These are phyloP conservation scores for Ceratocystis diversiconidia DNA, from an alignment of 2,329 filamentous ascomycete genomes.

Conservation along the genomic window DNA sequence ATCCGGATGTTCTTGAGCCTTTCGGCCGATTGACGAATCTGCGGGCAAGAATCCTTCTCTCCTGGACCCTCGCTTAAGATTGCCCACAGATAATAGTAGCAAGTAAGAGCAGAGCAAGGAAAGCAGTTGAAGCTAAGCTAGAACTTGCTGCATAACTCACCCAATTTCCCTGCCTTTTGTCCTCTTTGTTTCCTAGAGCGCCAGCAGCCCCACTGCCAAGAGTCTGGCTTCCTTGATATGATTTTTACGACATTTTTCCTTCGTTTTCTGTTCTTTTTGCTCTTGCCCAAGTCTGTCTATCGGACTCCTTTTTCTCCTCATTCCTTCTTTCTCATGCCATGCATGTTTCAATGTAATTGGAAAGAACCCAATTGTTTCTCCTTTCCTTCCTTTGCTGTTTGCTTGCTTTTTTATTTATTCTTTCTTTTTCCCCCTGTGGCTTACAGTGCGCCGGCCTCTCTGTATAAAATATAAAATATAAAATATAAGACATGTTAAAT, in stretches of 20 bases:
- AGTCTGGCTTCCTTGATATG: neutral
- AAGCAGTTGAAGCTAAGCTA: too few relatives aligned
- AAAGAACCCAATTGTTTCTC: neutral
- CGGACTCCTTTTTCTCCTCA: too few relatives aligned
- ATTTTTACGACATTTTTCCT: neutral
- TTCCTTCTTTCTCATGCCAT: too few relatives aligned
- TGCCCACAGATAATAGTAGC: neutral
- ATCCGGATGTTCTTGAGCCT: neutral
- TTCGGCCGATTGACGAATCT: neutral
- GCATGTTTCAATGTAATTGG: neutral
- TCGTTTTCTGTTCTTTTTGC: neutral
- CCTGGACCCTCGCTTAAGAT: neutral
- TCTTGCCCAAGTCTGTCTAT: too few relatives aligned
- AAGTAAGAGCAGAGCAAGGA: neutral
- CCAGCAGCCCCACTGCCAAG: too few relatives aligned
- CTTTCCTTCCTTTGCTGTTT: neutral
- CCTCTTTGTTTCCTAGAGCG: too few relatives aligned
- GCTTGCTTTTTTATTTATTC: neutral
- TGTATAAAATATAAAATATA: too few relatives aligned
- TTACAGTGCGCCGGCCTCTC: too few relatives aligned
- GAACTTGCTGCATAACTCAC: too few relatives aligned
- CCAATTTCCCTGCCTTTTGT: too few relatives aligned
- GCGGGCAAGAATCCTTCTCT: neutral
- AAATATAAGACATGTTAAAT: too few relatives aligned
- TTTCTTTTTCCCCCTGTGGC: neutral